Conservation (phyloP, 2,329 filamentous ascomycete genomes). For the Alternaria gansuensis region DNA sequence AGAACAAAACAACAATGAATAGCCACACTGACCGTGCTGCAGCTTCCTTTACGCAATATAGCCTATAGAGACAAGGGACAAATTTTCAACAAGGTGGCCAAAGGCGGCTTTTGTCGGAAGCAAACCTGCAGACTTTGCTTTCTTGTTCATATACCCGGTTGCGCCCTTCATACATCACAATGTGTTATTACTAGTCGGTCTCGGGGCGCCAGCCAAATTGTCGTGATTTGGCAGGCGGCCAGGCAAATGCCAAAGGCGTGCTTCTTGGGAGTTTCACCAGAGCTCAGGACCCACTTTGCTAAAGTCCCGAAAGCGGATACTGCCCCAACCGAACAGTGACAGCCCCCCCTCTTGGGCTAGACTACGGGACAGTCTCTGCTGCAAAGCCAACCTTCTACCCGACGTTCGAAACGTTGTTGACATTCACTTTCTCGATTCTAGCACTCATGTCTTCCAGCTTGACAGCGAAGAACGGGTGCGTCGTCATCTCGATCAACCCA, state of each 20-base stretch:
- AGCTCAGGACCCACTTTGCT: not conserved
- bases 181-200: not conserved
- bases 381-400: not conserved
- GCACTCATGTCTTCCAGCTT: not conserved
- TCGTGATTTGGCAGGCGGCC: not conserved
- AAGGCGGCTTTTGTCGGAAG: not conserved
- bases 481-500: not conserved
- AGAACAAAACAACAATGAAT: not conserved
- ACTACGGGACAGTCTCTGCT: not conserved
- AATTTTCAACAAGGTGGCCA: not conserved
- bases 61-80: not conserved
- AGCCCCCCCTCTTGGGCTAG: not conserved
- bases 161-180: not conserved
- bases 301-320: not conserved
- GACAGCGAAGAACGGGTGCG: not conserved
- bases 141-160: not conserved
- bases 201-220: not conserved
- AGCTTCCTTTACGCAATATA: not conserved
- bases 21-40: not conserved
- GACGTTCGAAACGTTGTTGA: not conserved
- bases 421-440: not conserved
- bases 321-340: not conserved
- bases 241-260: not conserved
- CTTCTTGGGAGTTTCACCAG: conserved; percentile 5
- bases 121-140: conserved; percentile 2